Conservation (phyloP, 2,329 filamentous ascomycete species). For the Zasmidium cellare region DNA sequence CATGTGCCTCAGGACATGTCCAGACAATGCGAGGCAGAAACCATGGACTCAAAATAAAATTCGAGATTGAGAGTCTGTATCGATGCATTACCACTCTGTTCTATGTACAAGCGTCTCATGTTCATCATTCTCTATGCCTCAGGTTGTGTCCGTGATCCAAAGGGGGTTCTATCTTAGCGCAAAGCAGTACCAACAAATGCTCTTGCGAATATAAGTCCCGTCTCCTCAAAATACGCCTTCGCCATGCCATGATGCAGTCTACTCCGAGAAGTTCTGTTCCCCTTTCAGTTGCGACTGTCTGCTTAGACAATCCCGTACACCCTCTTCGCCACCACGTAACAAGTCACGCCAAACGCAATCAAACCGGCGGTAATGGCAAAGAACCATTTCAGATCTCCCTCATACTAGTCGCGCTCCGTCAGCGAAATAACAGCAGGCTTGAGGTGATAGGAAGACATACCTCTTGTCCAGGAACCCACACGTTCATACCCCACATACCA, state of each 20-base stretch:
- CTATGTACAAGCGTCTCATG: neutral
- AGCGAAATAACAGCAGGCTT: slow-evolving; percentile 72
- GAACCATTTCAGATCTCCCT: slow-evolving; percentile 58
- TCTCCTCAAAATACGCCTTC: neutral
- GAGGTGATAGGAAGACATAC: neutral
- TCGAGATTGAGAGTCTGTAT: no score
- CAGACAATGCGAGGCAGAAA: no score
- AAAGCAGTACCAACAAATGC: neutral
- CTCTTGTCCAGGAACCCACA: slow-evolving; percentile 80
- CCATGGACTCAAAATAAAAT: no score
- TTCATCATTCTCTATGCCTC: neutral
- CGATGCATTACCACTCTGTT: no score
- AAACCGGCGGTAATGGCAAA: slow-evolving; percentile 68
- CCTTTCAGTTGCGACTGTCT: neutral
- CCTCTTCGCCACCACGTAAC: slow-evolving; percentile 79
- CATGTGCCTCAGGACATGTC: no score
- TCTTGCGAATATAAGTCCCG: no score
- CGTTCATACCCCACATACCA: slow-evolving; percentile 97
- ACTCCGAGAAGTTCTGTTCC: neutral
- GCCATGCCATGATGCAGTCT: neutral
- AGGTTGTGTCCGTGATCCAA: neutral
- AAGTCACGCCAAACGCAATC: slow-evolving; percentile 73
- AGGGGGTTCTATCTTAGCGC: neutral
- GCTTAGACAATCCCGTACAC: slow-evolving; percentile 74
- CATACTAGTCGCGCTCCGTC: slow-evolving; percentile 34